These are phyloP conservation scores for Lagenidium sp. DNA, from an alignment of 352 stramenopile genomes.

Conservation along the genomic window DNA sequence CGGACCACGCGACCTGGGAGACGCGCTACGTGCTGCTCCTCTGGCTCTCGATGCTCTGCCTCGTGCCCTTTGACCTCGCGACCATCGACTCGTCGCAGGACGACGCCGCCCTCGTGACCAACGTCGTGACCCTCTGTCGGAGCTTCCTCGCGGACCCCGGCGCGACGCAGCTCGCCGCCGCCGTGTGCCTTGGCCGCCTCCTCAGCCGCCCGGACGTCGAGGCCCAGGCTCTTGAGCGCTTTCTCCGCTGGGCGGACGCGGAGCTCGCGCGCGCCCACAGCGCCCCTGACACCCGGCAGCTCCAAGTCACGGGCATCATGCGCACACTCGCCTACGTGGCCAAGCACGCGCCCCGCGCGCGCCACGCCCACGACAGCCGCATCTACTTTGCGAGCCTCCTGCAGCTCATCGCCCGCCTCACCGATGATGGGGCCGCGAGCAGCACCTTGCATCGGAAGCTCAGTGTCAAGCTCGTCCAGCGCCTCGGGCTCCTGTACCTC, in stretches of 20 bases:
- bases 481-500: slow-evolving; percentile 92
- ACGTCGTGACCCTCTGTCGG: slow-evolving; percentile 81
- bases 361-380: slow-evolving; percentile 55
- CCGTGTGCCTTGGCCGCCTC: slow-evolving; percentile 91
- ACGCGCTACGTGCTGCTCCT: slow-evolving; percentile 89
- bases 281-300: slow-evolving; percentile 32
- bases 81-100: slow-evolving; percentile 90
- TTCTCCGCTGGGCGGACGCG: slow-evolving; percentile 84
- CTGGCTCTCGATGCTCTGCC: slow-evolving; percentile 96
- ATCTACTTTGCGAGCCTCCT: slow-evolving; percentile 75
- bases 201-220: slow-evolving; percentile 96
- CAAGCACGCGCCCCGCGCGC: slow-evolving; percentile 64
- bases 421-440: slow-evolving; percentile 38
- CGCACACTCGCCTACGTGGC: slow-evolving; percentile 67
- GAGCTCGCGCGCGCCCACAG: slow-evolving; percentile 30
- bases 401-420: slow-evolving; percentile 49
- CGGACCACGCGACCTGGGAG: slow-evolving; percentile 63
- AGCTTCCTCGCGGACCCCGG: slow-evolving; percentile 78
- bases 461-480: slow-evolving; percentile 96
- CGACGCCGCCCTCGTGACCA: slow-evolving; percentile 53
- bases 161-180: slow-evolving; percentile 87
- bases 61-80: slow-evolving; percentile 96
- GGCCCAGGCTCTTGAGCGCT: slow-evolving; percentile 77
- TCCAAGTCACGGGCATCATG: slow-evolving; percentile 81
- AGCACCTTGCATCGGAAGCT: slow-evolving; percentile 90